These are phyloP conservation scores for Takashimella tepidaria DNA, from an alignment of 1,284 basidiomycete species.

Conservation along the genomic window DNA sequence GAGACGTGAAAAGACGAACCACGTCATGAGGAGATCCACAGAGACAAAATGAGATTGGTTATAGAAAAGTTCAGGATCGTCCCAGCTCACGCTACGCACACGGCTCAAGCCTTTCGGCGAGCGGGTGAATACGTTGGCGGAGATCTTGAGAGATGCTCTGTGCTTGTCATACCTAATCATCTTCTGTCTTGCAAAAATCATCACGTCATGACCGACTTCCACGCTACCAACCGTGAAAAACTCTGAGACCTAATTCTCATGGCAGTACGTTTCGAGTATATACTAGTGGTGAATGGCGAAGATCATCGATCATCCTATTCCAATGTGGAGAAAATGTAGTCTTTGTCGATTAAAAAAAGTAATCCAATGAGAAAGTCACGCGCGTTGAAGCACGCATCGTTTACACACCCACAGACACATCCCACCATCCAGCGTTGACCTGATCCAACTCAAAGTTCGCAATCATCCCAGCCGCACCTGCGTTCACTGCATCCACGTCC, in stretches of 20 bases:
- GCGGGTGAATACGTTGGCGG: constrained; percentile 27
- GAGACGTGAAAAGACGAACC: no score
- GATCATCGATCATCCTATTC: no score
- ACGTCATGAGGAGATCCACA: no score
- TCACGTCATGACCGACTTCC: not conserved
- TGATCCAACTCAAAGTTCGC: not conserved
- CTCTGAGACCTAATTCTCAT: no score
- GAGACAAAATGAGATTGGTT: no score
- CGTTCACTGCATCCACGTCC: not conserved
- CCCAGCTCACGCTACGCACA: constrained; percentile 4
- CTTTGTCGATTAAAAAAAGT: no score
- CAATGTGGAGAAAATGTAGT: no score
- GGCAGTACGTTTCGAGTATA: no score
- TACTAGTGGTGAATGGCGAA: no score
- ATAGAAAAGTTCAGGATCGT: no score
- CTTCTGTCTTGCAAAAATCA: constrained; percentile 1
- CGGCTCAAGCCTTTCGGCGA: constrained; percentile 38
- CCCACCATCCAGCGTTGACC: not conserved
- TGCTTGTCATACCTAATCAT: not conserved
- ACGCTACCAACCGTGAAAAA: no score
- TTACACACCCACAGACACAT: not conserved
- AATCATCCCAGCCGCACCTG: not conserved
- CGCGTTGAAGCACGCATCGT: not conserved
- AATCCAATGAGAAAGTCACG: no score
- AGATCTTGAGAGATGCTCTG: constrained; percentile 6